These are phyloP conservation scores for Aspergillus amoenus DNA, from an alignment of 2,329 filamentous ascomycete genomes.

Conservation along the genomic window DNA sequence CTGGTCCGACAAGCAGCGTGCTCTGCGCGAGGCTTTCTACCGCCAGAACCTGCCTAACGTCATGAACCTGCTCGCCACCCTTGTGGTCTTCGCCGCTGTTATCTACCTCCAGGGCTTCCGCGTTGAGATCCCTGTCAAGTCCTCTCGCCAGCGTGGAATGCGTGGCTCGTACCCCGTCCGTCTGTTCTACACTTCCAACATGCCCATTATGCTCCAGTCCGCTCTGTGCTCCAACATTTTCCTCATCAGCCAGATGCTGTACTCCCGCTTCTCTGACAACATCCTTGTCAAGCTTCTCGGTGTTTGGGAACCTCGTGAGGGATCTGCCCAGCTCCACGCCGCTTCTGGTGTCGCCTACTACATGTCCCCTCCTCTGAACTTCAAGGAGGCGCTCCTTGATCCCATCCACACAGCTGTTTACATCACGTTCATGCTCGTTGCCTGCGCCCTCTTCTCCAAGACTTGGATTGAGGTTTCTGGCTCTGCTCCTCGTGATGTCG, in stretches of 20 bases:
- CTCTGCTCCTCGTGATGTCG: conserved; percentile 94
- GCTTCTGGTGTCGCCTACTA: conserved; percentile 96
- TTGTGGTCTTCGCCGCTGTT: conserved; percentile 91
- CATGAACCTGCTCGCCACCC: conserved; percentile 95
- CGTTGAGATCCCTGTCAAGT: conserved; percentile 99
- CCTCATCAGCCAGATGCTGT: conserved; percentile 98
- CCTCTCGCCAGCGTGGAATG: conserved; percentile 95
- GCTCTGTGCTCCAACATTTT: conserved; percentile 99
- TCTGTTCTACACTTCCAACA: conserved; percentile 99
- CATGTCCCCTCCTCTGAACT: conserved; percentile 97
- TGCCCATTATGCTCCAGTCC: conserved; percentile 99
- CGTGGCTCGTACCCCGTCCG: conserved; percentile 97
- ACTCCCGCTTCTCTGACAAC: conserved; percentile 98
- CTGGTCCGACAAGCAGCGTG: conserved; percentile 99
- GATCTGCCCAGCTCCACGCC: conserved; percentile 88
- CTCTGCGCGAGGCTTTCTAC: conserved; percentile 98
- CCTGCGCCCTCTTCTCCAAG: conserved; percentile 98
- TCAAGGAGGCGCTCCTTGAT: conserved; percentile 94
- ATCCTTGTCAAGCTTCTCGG: conserved; percentile 95
- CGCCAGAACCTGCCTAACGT: conserved; percentile 99
- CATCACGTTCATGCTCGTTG: conserved; percentile 95
- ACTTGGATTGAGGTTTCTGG: conserved; percentile 99
- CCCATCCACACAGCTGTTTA: conserved; percentile 96
- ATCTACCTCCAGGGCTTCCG: conserved; percentile 99
- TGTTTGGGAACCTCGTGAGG: conserved; percentile 97